Base-by-base conservation (phyloP, 208 protist genomes). In the Leishmania martiniquensis region DNA sequence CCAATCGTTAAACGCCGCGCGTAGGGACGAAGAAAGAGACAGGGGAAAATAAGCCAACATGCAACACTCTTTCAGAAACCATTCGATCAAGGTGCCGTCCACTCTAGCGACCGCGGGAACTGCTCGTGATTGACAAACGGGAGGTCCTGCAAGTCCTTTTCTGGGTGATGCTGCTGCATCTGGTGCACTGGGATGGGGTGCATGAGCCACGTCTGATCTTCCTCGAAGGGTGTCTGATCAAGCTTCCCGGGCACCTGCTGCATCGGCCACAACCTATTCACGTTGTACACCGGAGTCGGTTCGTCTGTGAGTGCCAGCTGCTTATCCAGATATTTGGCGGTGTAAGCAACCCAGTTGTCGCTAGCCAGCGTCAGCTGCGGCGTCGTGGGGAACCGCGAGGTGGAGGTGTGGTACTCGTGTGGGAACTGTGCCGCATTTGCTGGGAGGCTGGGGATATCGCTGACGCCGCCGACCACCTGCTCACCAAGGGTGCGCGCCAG, bases 41-140 rank as follows among this genome's bases (percentile, higher is more conserved):
- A 42, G 52, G 45, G n/a, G 17, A 5, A 6, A 12, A 73, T 34
- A 1, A 32, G 15, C 39, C 25, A 2, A 59, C 6, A 22, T 34
- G 9, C 47, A 25, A 47, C 45, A 17, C 49, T 22, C 49, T 6
- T 17, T 4, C 49, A 51, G 12, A 1, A 17, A 13, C 51, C 25
- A 22, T 7, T 63, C 15, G 34, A 3, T 34, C 89, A 97, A 15
- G 94, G 94, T n/a, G 94, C 94, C 0, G 75, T 89, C 94, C 94
- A 96, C 25, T 97, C 91, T 32, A 97, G 52, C 42, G 92, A 96
- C 32, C 91, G 91, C 4, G 93, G 87, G 79, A 97, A 96, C 85
- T 96, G 94, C 76, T 97, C 94, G 83, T 96, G 92, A 59, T 97
- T 97, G 62, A 96, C 75, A 73, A 95, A 95, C 0, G 94, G 94